These are phyloP conservation scores for Scutellaria barbata DNA, from an alignment of 257 asterid species.

Conservation along the genomic window DNA sequence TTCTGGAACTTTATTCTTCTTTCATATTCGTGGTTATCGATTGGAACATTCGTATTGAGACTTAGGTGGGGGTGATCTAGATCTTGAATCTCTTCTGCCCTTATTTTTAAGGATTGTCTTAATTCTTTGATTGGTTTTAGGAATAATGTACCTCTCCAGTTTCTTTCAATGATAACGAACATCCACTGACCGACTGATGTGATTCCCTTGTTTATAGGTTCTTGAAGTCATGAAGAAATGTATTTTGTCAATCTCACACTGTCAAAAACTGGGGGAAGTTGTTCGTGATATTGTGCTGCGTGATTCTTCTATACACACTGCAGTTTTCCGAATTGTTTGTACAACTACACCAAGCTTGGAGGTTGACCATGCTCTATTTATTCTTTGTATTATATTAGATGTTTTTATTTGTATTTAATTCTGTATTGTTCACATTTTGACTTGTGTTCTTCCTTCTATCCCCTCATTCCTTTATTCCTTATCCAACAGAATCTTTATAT, in stretches of 20 bases:
- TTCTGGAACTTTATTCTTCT: conserved; percentile 18
- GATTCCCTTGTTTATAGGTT: conserved; percentile 53
- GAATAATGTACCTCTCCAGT: conserved; percentile 27
- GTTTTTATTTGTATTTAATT: conserved; percentile 8
- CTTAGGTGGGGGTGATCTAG: conserved; percentile 23
- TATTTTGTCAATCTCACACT: conserved; percentile 50
- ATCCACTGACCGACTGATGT: conserved; percentile 17
- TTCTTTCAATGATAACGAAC: conserved; percentile 10
- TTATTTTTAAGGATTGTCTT: background rate
- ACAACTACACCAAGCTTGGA: conserved; percentile 72
- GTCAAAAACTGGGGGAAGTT: conserved; percentile 60
- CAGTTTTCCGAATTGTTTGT: conserved; percentile 83
- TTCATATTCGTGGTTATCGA: conserved; percentile 17
- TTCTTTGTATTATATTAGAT: conserved; percentile 21
- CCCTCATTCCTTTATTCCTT: conserved; percentile 3
- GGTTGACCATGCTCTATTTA: conserved; percentile 52
- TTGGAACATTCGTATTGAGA: conserved; percentile 10
- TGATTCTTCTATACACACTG: conserved; percentile 86
- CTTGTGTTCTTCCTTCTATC: conserved; percentile 34
- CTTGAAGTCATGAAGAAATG: conserved; percentile 84
- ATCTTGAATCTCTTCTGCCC: background rate
- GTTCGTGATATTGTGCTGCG: conserved; percentile 63
- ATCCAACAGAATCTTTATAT: conserved; percentile 65
- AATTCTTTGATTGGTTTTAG: background rate
- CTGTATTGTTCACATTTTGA: conserved; percentile 30